A percentile compares a stretch with the other conserved stretches of the same genome.
These are phyloP conservation scores for Spencermartinsiella ligniputridi DNA, from an alignment of 1,139 yeast genomes.

Conservation along the genomic window DNA sequence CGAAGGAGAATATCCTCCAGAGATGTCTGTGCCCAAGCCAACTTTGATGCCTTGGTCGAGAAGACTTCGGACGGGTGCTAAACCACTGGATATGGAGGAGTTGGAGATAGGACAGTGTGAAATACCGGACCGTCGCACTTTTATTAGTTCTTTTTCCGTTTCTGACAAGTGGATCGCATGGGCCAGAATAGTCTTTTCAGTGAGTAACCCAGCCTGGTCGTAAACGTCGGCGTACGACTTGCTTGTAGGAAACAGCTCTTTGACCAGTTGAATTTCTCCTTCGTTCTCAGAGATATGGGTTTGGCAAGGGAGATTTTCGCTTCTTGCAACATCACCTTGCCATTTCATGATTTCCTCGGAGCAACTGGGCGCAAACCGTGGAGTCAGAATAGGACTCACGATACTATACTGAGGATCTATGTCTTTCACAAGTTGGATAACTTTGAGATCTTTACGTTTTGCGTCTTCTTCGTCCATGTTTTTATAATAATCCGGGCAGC, in stretches of 20 bases:
- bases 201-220: constrained; percentile 55
- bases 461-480: constrained; percentile 59
- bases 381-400: constrained; percentile 76
- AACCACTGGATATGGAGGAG: constrained; percentile 85
- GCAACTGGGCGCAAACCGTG: constrained; percentile 93
- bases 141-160: constrained; percentile 58
- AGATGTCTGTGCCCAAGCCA: constrained; percentile 84
- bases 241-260: constrained; percentile 65
- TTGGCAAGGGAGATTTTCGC: constrained; percentile 63
- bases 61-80: constrained; percentile 74
- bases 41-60: constrained; percentile 67
- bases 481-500: constrained; percentile 63
- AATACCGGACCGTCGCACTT: constrained; percentile 57
- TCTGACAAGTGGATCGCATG: constrained; percentile 78
- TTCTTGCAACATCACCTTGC: constrained; percentile 57
- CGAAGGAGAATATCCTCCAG: constrained; percentile 86
- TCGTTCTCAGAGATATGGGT: constrained; percentile 85
- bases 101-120: constrained; percentile 95
- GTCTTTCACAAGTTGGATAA: constrained; percentile 52
- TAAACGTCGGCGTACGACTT: constrained; percentile 73
- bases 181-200: constrained; percentile 70
- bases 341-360: constrained; percentile 54
- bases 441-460: constrained; percentile 49
- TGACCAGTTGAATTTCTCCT: constrained; percentile 73
- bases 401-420: constrained; percentile 48